Percentiles rank a stretch among this genome's conserved stretches.
Evolutionary conservation across 805 yeast species (phyloP).

Genomic region (Candida endomychidarum): DNA sequence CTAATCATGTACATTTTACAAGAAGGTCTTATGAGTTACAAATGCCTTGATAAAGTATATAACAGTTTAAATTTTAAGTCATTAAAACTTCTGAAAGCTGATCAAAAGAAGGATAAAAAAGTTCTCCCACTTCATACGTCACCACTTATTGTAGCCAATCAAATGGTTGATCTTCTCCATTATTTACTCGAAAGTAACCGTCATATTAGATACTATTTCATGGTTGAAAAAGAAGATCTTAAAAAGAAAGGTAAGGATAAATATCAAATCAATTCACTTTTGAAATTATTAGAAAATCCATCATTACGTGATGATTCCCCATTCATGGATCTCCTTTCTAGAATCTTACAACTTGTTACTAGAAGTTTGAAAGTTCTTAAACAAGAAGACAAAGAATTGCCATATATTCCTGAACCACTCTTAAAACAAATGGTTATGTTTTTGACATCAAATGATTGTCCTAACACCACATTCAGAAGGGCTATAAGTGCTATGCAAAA

Average conservation of each 20-base stretch:
- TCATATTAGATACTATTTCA: constrained; percentile 69
- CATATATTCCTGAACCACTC: constrained; percentile 62
- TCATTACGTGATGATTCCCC: constrained; percentile 71
- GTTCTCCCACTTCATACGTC: constrained; percentile 60
- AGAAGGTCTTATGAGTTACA: constrained; percentile 69
- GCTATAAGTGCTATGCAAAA: constrained; percentile 80
- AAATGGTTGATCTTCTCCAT: constrained; percentile 72
- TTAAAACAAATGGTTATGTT: constrained; percentile 64
- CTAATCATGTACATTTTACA: constrained; percentile 65
- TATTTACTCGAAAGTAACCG: constrained; percentile 65
- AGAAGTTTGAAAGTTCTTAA: constrained; percentile 63
- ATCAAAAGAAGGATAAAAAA: background rate
- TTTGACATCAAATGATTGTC: constrained; percentile 78
- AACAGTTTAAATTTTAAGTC: constrained; percentile 52
- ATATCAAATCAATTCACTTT: constrained; percentile 72
- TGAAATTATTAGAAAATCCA: constrained; percentile 60
- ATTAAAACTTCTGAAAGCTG: constrained; percentile 11
- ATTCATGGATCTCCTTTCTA: constrained; percentile 73
- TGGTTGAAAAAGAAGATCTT: constrained; percentile 67
- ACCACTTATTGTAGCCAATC: constrained; percentile 71
- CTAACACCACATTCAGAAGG: constrained; percentile 81
- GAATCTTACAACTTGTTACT: constrained; percentile 74
- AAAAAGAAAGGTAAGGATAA: constrained; percentile 43
- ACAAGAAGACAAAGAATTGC: constrained; percentile 45
- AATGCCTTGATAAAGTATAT: constrained; percentile 62